Evolutionary conservation across 805 yeast genomes (phyloP).

Genomic region (Candida patagonica): DNA sequence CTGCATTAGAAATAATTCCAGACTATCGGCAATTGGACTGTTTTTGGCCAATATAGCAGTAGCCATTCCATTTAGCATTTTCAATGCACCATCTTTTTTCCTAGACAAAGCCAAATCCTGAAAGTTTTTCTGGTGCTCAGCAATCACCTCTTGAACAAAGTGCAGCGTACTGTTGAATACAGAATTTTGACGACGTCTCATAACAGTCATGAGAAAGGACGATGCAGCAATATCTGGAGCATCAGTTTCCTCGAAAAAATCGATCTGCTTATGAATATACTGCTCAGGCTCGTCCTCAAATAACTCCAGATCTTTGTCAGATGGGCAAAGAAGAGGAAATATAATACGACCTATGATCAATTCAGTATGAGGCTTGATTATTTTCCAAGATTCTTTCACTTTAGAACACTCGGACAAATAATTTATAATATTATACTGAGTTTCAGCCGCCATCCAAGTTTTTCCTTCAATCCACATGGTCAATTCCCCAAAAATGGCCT

Average conservation of each 20-base stretch:
- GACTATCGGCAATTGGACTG: constrained; percentile 50
- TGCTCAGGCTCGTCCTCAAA: constrained; percentile 86
- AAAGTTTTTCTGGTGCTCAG: constrained; percentile 27
- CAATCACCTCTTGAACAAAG: constrained; percentile 45
- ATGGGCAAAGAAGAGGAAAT: constrained; percentile 66
- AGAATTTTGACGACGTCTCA: constrained; percentile 46
- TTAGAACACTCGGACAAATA: constrained; percentile 56
- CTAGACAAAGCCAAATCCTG: constrained; percentile 37
- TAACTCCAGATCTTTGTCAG: constrained; percentile 54
- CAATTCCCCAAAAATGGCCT: constrained; percentile 53
- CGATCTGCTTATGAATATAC: constrained; percentile 67
- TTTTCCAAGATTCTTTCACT: constrained; percentile 53
- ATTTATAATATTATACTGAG: constrained; percentile 53
- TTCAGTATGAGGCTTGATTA: constrained; percentile 56
- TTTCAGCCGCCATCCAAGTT: constrained; percentile 62
- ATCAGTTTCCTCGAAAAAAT: constrained; percentile 46
- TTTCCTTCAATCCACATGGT: constrained; percentile 61
- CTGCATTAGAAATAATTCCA: constrained; percentile 57
- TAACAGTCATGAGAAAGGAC: constrained; percentile 61
- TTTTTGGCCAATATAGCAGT: constrained; percentile 42
- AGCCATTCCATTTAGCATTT: constrained; percentile 67
- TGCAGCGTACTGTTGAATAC: constrained; percentile 32
- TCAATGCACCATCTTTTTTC: constrained; percentile 67
- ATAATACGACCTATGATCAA: constrained; percentile 61
- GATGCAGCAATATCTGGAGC: constrained; percentile 78